phyloP scores from a whole-genome alignment of 2,329 filamentous ascomycete species.

The Stromatinia cepivora region DNA sequence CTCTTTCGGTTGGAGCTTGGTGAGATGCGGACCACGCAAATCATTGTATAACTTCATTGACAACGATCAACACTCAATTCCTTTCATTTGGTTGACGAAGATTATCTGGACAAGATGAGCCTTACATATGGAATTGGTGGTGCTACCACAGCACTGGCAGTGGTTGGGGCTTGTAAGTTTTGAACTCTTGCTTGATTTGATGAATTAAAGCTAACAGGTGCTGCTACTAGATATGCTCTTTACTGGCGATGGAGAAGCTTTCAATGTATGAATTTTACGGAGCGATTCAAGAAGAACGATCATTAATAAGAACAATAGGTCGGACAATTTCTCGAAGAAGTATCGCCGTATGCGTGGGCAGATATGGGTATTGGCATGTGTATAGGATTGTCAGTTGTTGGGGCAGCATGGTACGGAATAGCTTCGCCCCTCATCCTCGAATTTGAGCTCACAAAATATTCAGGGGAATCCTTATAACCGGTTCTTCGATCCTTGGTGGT shows the following conservation, averaged over 20 bases:
- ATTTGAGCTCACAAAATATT: slow-evolving; percentile 24
- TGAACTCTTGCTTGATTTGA: slow-evolving; percentile 41
- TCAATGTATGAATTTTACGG: slow-evolving; percentile 67
- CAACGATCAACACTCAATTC: slow-evolving; percentile 12
- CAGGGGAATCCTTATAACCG: slow-evolving; percentile 99
- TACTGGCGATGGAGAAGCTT: slow-evolving; percentile 90
- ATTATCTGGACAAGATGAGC: slow-evolving; percentile 58
- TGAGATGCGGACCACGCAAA: slow-evolving; percentile 13
- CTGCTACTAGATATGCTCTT: slow-evolving; percentile 92
- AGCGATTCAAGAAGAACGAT: not conserved
- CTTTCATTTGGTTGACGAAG: slow-evolving; percentile 3
- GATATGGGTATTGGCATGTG: slow-evolving; percentile 87
- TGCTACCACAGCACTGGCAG: slow-evolving; percentile 64
- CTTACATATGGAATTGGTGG: slow-evolving; percentile 69
- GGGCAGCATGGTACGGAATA: slow-evolving; percentile 81
- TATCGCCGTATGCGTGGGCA: slow-evolving; percentile 95
- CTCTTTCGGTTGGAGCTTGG: slow-evolving; percentile 20
- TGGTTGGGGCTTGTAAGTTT: slow-evolving; percentile 77
- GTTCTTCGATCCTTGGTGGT: slow-evolving; percentile 93
- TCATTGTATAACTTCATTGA: slow-evolving; percentile 18
- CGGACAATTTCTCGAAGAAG: slow-evolving; percentile 88
- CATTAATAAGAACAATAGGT: slow-evolving; percentile 53
- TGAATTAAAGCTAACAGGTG: slow-evolving; percentile 34
- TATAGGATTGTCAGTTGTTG: slow-evolving; percentile 93
- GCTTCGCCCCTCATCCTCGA: slow-evolving; percentile 1